These are phyloP conservation scores for Fusarium algeriense DNA, from an alignment of 2,329 filamentous ascomycete species.

Conservation along the genomic window DNA sequence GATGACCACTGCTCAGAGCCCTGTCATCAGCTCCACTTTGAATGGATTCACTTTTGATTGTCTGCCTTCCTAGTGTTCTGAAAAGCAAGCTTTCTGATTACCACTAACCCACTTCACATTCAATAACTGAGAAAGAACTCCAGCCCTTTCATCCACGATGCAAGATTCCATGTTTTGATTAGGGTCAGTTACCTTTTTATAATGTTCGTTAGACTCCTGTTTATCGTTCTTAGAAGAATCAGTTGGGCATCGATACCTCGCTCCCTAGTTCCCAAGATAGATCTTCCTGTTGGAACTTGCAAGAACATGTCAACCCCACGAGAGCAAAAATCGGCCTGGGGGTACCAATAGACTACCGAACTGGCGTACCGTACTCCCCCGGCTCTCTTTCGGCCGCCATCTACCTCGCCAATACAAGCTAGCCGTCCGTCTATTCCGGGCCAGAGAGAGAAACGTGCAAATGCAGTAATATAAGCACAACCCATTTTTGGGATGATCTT, in stretches of 20 bases:
- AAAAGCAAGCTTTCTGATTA: slow-evolving; percentile 26
- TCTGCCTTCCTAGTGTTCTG: slow-evolving; percentile 12
- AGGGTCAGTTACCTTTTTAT: neutral
- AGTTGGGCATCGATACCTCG: slow-evolving; percentile 17
- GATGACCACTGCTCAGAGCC: slow-evolving; percentile 33
- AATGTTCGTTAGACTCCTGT: neutral
- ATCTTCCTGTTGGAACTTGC: neutral
- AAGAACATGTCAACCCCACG: slow-evolving; percentile 8
- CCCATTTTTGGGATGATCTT: slow-evolving; percentile 16
- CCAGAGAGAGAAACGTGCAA: slow-evolving; percentile 10
- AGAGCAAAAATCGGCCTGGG: slow-evolving; percentile 25
- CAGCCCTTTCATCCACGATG: neutral
- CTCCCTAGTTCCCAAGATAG: neutral
- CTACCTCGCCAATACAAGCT: slow-evolving; percentile 13
- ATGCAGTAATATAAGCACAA: slow-evolving; percentile 13
- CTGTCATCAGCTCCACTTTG: slow-evolving; percentile 35
- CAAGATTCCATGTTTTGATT: slow-evolving; percentile 5
- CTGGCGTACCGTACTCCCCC: slow-evolving; percentile 8
- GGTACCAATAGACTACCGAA: slow-evolving; percentile 18
- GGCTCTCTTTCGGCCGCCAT: slow-evolving; percentile 15
- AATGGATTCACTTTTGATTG: slow-evolving; percentile 43
- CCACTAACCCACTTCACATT: slow-evolving; percentile 1
- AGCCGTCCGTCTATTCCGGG: neutral
- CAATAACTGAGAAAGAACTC: neutral
- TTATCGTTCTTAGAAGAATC: slow-evolving; percentile 7